Conservation (phyloP, 1,284 basidiomycete species). For the Apiotrichum laibachii region DNA sequence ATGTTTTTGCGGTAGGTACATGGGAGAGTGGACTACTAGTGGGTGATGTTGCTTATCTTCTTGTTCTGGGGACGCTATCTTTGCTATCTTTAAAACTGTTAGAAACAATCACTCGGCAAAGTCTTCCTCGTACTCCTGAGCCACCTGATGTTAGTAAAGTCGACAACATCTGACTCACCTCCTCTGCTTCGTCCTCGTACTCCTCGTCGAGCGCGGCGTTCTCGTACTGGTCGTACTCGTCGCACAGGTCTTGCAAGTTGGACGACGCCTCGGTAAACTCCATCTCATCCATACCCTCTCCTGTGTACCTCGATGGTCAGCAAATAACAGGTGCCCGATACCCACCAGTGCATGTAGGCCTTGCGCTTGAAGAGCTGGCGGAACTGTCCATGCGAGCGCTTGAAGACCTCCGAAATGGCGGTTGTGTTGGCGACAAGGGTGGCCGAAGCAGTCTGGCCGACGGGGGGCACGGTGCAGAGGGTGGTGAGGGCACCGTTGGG, state of each 20-base stretch:
- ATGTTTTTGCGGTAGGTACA: not conserved
- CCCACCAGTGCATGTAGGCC: slow-evolving; percentile 84
- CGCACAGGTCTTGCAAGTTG: slow-evolving; percentile 47
- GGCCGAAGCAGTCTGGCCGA: slow-evolving; percentile 72
- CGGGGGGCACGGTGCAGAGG: slow-evolving; percentile 75
- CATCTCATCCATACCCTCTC: slow-evolving; percentile 87
- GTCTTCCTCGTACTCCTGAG: slow-evolving; percentile 20
- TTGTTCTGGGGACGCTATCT: not conserved
- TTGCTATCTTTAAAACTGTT: not conserved
- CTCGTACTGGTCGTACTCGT: slow-evolving; percentile 47
- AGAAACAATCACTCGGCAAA: slow-evolving; percentile 13
- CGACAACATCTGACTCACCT: not conserved
- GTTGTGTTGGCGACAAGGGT: slow-evolving; percentile 82
- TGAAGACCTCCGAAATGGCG: slow-evolving; percentile 78
- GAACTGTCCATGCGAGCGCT: slow-evolving; percentile 76
- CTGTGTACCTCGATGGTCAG: slow-evolving; percentile 52
- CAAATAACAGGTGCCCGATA: no score
- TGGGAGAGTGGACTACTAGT: not conserved
- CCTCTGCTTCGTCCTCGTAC: slow-evolving; percentile 30
- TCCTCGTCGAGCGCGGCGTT: slow-evolving; percentile 28
- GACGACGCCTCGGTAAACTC: slow-evolving; percentile 68
- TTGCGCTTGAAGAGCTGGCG: slow-evolving; percentile 78
- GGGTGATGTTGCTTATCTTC: not conserved
- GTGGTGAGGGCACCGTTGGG: slow-evolving; percentile 52
- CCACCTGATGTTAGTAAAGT: not conserved